A percentile compares a stretch with the other conserved stretches of the same genome.
Conservation (phyloP, 1,139 yeast species). For the Taphrina deformans region DNA sequence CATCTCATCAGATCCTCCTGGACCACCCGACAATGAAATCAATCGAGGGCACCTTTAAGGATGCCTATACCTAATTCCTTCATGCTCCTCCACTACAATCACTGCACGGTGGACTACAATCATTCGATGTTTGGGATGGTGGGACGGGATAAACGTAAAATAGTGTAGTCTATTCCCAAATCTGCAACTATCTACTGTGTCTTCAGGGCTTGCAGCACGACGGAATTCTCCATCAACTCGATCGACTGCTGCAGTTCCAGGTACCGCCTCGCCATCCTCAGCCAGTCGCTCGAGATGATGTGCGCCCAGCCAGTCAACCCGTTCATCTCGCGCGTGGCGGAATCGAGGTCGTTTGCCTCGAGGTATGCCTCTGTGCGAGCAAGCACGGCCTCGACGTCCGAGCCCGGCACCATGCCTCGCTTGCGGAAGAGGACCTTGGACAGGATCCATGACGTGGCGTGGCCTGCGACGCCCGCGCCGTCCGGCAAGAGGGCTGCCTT, state of each 20-base stretch:
- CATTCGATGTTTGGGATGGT: conserved; percentile 11
- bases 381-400: conserved; percentile 82
- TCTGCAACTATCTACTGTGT: conserved; percentile 22
- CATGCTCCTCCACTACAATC: conserved; percentile 7
- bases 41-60: no score
- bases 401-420: conserved; percentile 67
- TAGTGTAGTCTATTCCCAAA: no score
- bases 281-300: conserved; percentile 88
- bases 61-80: not conserved
- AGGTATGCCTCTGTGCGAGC: conserved; percentile 81
- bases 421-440: conserved; percentile 70
- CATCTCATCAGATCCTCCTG: not conserved
- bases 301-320: conserved; percentile 92
- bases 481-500: conserved; percentile 87
- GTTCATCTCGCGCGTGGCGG: conserved; percentile 91
- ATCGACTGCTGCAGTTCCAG: conserved; percentile 36
- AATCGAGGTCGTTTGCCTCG: conserved; percentile 72
- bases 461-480: conserved; percentile 93
- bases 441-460: conserved; percentile 73
- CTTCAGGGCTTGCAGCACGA: conserved; percentile 20
- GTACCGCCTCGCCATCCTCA: conserved; percentile 54
- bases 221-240: conserved; percentile 28
- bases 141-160: no score
- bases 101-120: conserved; percentile 7
- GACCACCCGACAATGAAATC: no score